Conservation (phyloP, 2,329 filamentous ascomycete species). For the Microascus cirrosus region DNA sequence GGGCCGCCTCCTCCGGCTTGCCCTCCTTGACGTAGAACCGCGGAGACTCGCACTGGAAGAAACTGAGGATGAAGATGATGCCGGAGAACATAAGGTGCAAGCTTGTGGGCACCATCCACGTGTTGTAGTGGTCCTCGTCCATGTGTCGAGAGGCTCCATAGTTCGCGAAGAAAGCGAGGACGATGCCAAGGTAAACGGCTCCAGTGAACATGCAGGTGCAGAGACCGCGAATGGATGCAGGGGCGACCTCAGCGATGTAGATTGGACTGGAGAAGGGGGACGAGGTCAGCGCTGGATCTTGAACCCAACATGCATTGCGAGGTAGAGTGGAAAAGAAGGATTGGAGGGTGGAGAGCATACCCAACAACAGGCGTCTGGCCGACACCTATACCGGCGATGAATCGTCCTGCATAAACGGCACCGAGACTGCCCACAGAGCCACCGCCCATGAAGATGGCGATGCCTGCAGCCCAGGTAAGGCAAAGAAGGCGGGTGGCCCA, state of each 20-base stretch:
- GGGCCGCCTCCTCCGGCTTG: slow-evolving; percentile 44
- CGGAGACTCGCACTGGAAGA: slow-evolving; percentile 59
- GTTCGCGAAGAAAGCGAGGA: slow-evolving; percentile 68
- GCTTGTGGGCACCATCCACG: slow-evolving; percentile 59
- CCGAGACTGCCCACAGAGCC: slow-evolving; percentile 38
- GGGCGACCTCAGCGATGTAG: slow-evolving; percentile 63
- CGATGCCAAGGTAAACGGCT: slow-evolving; percentile 63
- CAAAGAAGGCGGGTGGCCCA: slow-evolving; percentile 50
- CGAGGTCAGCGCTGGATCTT: not conserved
- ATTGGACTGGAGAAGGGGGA: slow-evolving; percentile 32
- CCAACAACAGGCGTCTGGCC: slow-evolving; percentile 57
- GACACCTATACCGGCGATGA: slow-evolving; percentile 55
- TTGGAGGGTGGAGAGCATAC: slow-evolving; percentile 9
- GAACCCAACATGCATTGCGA: not conserved
- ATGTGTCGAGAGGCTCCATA: slow-evolving; percentile 46
- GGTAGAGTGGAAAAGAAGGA: not conserved
- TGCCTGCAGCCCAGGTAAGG: slow-evolving; percentile 44
- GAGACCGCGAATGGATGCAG: slow-evolving; percentile 57
- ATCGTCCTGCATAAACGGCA: slow-evolving; percentile 53
- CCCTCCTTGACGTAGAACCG: slow-evolving; percentile 59
- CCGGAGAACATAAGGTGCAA: slow-evolving; percentile 69
- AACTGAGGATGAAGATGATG: slow-evolving; percentile 58
- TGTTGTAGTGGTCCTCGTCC: slow-evolving; percentile 28
- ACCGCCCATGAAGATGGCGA: slow-evolving; percentile 44
- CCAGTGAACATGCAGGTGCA: slow-evolving; percentile 49